Evolutionary conservation across 331 rosid species (phyloP).

Genomic region (Pyrus hybrid): DNA sequence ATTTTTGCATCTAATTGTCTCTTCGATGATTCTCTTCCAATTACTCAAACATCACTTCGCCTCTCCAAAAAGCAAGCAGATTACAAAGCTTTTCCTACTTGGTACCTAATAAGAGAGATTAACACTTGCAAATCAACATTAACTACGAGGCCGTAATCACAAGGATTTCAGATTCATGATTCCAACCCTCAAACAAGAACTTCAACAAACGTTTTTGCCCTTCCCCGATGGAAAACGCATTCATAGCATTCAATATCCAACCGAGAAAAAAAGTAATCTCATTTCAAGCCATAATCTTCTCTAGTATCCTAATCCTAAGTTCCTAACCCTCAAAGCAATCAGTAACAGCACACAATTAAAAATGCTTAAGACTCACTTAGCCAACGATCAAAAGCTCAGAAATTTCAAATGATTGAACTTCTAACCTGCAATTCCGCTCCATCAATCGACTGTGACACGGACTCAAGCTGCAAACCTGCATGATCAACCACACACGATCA

Average conservation of each 20-base stretch:
- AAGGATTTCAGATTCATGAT: background rate
- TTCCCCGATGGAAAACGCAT: background rate
- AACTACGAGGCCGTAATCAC: background rate
- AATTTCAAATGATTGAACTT: constrained; percentile 11
- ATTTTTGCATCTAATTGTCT: background rate
- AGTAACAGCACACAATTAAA: background rate
- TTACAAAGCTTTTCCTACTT: background rate
- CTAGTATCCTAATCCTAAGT: background rate
- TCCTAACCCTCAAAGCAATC: background rate
- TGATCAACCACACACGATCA: constrained; percentile 19
- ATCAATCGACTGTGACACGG: constrained; percentile 21
- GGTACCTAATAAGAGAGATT: background rate
- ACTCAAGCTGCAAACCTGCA: constrained; percentile 38
- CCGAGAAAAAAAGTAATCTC: background rate
- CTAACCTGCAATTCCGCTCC: constrained; percentile 56
- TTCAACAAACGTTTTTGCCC: background rate
- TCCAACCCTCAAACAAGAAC: background rate
- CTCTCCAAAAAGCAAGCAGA: background rate
- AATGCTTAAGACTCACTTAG: background rate
- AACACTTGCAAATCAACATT: background rate
- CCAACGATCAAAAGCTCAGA: background rate
- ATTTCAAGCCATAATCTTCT: background rate
- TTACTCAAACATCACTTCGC: background rate
- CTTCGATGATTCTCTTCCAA: background rate
- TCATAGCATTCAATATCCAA: background rate